Evolutionary conservation across 2,329 filamentous ascomycete genomes (phyloP).

Genomic region (Daldinia sp.): DNA sequence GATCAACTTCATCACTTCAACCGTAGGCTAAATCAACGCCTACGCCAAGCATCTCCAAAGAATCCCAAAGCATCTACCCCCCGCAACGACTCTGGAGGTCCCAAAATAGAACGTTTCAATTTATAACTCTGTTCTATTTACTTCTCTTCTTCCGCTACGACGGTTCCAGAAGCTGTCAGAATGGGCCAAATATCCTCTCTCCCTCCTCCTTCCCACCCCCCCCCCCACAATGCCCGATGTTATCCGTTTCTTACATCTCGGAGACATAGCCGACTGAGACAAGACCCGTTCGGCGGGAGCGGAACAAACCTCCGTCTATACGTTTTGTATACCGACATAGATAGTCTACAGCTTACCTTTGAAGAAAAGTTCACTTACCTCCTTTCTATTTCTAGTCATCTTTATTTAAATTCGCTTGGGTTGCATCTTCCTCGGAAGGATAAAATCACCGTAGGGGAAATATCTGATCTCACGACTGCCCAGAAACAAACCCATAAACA

Average conservation of each 20-base stretch:
- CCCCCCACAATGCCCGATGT: conserved; percentile 22
- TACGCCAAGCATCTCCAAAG: conserved; percentile 35
- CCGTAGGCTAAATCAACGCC: conserved; percentile 45
- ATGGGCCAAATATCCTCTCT: neutral
- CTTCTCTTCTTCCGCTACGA: conserved; percentile 22
- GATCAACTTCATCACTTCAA: conserved; percentile 38
- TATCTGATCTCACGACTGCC: neutral
- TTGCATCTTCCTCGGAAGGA: conserved; percentile 20
- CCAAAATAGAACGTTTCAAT: conserved; percentile 23
- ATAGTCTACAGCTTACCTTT: neutral
- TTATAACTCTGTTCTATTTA: conserved; percentile 18
- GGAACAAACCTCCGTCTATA: conserved; percentile 32
- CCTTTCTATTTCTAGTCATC: conserved; percentile 22
- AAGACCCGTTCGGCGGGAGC: conserved; percentile 23
- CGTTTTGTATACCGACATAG: neutral
- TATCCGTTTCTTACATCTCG: conserved; percentile 26
- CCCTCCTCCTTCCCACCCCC: too few species aligned
- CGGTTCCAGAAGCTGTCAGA: conserved; percentile 32
- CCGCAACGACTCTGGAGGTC: conserved; percentile 16
- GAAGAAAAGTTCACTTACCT: neutral
- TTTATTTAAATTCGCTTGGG: conserved; percentile 27
- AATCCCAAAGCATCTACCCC: neutral
- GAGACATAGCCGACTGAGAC: conserved; percentile 19
- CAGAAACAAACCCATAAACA: neutral
- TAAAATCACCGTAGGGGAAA: neutral